These are phyloP conservation scores for Pilaira anomala DNA, from an alignment of 192 early-diverging fungal genomes.

Conservation along the genomic window DNA sequence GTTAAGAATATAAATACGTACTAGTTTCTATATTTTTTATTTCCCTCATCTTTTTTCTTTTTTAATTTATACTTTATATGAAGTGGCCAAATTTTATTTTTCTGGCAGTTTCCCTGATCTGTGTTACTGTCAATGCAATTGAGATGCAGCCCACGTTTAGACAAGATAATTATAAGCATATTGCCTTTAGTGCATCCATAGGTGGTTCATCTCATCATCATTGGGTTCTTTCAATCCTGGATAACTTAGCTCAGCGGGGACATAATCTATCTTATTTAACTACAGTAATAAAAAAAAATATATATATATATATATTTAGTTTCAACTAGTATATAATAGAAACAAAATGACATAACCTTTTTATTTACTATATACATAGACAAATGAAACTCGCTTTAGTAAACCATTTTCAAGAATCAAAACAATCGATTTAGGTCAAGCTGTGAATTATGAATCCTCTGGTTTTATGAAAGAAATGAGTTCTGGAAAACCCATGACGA, in stretches of 20 bases:
- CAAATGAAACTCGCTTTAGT: not conserved
- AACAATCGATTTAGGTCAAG: not conserved
- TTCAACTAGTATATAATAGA: not conserved
- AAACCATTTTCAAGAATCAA: not conserved
- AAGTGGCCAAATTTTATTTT: too few species aligned
- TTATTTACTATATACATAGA: too few species aligned
- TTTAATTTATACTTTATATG: too few species aligned
- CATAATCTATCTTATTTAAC: constrained; percentile 1
- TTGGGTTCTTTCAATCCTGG: constrained; percentile 10
- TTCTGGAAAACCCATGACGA: not conserved
- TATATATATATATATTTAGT: not conserved
- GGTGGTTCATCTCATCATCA: constrained; percentile 5
- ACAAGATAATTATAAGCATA: not conserved
- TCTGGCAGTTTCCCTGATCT: too few species aligned
- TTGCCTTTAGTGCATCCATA: not conserved
- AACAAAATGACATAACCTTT: not conserved
- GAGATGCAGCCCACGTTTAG: too few species aligned
- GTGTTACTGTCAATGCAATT: too few species aligned
- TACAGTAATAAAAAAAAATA: not conserved
- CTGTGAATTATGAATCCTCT: not conserved
- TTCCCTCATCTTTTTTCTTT: too few species aligned
- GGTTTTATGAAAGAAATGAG: not conserved
- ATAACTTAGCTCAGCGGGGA: not conserved
- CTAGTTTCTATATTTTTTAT: too few species aligned
- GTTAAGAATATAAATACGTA: too few species aligned